Evolutionary conservation across 148 eudicot species (phyloP).

Genomic region (Rhododendron mucronatum): DNA sequence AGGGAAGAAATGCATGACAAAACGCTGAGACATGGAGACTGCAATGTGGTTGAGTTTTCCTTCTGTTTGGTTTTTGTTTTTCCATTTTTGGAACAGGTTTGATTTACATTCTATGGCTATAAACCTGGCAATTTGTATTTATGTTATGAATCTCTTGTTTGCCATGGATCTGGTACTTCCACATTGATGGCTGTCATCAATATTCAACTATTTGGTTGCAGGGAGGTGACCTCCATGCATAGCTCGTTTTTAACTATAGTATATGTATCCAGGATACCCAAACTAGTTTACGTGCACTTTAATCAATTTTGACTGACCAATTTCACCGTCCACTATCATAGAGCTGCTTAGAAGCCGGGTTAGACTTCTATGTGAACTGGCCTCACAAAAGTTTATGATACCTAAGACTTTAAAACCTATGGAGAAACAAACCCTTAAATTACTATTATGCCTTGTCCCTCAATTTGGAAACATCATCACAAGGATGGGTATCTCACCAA

Average conservation of each 20-base stretch:
- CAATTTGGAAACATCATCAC: not conserved
- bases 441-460: not conserved
- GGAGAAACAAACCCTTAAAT: not conserved
- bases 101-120: not conserved
- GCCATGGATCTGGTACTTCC: not conserved
- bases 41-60: not conserved
- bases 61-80: not conserved
- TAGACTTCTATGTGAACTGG: not conserved
- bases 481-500: not conserved
- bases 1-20: slow-evolving; percentile 55
- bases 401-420: not conserved
- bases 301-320: not conserved
- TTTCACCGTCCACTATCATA: not conserved
- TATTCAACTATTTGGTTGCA: not conserved
- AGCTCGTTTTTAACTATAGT: not conserved
- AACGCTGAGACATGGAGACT: slow-evolving; percentile 14
- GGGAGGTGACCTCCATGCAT: not conserved
- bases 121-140: not conserved
- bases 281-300: not conserved
- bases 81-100: not conserved
- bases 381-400: not conserved
- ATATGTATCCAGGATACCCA: no score
- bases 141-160: not conserved
- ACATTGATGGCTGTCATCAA: not conserved
- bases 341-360: not conserved